Evolutionary conservation across 2,329 filamentous ascomycete genomes (phyloP).

Genomic region (Phaeosphaeria sp.): DNA sequence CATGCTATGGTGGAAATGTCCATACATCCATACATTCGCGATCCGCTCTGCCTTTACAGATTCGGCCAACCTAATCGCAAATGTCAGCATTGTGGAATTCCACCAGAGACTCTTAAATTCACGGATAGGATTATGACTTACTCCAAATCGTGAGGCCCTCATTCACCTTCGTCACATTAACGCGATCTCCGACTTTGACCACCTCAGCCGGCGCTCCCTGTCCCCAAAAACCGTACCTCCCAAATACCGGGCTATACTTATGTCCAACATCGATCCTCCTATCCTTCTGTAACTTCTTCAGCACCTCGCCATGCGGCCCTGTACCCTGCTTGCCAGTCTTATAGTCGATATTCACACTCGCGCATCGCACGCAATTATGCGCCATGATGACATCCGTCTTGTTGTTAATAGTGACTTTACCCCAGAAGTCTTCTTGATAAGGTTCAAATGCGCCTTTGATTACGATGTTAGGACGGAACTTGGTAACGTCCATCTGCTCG

Average conservation of each 20-base stretch:
- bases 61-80: neutral
- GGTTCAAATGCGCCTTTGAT: constrained; percentile 48
- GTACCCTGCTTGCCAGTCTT: constrained; percentile 50
- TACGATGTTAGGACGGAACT: constrained; percentile 57
- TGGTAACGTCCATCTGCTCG: constrained; percentile 53
- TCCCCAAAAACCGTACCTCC: constrained; percentile 54
- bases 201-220: constrained; percentile 17
- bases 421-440: constrained; percentile 59
- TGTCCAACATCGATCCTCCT: constrained; percentile 53
- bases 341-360: constrained; percentile 58
- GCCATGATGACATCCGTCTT: constrained; percentile 43
- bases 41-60: neutral
- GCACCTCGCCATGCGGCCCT: constrained; percentile 48
- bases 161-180: constrained; percentile 50
- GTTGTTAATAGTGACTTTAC: constrained; percentile 44
- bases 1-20: no score
- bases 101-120: neutral
- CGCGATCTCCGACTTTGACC: constrained; percentile 52
- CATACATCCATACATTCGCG: neutral
- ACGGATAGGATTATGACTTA: constrained; percentile 31
- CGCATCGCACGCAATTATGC: constrained; percentile 57
- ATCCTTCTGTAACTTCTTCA: constrained; percentile 55
- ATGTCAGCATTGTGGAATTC: neutral
- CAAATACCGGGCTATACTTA: constrained; percentile 58
- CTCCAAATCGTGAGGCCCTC: constrained; percentile 52